Evolutionary conservation across 148 eudicot genomes (phyloP).

Genomic region (Cornus florida): DNA sequence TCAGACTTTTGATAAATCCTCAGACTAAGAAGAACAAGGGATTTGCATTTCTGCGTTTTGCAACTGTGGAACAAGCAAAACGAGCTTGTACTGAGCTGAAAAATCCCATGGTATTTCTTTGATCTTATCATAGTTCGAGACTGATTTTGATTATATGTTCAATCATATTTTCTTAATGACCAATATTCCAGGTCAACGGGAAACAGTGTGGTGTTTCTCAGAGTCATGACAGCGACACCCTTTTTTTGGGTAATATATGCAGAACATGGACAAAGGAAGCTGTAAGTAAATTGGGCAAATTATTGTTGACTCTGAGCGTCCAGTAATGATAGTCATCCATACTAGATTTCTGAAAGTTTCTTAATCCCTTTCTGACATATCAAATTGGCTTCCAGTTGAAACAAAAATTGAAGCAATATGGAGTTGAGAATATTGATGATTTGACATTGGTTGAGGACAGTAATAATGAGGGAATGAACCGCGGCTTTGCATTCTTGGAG

Average conservation of each 20-base stretch:
- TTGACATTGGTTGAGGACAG: constrained; percentile 92
- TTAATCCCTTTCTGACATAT: constrained; percentile 37
- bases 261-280: constrained; percentile 96
- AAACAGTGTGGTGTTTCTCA: constrained; percentile 96
- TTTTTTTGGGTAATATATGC: constrained; percentile 97
- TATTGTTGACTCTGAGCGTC: constrained; percentile 24
- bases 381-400: constrained; percentile 72
- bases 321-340: constrained; percentile 8
- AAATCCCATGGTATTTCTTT: constrained; percentile 85
- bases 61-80: constrained; percentile 92
- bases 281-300: constrained; percentile 67
- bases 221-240: constrained; percentile 95
- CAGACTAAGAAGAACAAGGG: constrained; percentile 98
- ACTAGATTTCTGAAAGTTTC: constrained; percentile 36
- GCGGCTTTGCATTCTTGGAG: constrained; percentile 97
- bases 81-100: constrained; percentile 86
- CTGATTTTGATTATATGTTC: constrained; percentile 25
- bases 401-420: constrained; percentile 82
- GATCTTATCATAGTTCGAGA: constrained; percentile 41
- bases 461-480: constrained; percentile 72
- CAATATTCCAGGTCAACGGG: constrained; percentile 85
- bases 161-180: constrained; percentile 37
- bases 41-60: constrained; percentile 96
- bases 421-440: constrained; percentile 84
- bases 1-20: constrained; percentile 94